Evolutionary conservation across 1,284 basidiomycete genomes (phyloP).

Genomic region (Porogramme epimiltina): DNA sequence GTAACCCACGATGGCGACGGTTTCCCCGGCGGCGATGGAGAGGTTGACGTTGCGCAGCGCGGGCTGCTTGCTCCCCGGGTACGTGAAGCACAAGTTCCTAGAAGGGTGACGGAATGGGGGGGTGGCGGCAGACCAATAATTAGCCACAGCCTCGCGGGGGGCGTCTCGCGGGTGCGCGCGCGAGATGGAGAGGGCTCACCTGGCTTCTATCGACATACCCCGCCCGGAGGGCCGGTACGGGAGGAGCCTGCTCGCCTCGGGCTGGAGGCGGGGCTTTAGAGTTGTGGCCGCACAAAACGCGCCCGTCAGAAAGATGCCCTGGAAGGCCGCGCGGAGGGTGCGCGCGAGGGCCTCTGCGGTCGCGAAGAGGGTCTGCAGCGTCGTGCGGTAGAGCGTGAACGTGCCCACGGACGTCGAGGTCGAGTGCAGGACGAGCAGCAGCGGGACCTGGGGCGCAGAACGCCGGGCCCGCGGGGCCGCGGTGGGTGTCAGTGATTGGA

Average conservation of each 20-base stretch:
- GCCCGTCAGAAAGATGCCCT: conserved; percentile 80
- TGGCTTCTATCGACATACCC: conserved; percentile 72
- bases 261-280: conserved; percentile 66
- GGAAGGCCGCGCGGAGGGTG: conserved; percentile 70
- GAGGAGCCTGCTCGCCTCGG: conserved; percentile 49
- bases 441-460: conserved; percentile 62
- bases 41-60: conserved; percentile 71
- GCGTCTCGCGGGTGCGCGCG: background rate
- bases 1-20: conserved; percentile 80
- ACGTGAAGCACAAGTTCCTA: conserved; percentile 74
- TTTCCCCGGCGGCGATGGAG: conserved; percentile 70
- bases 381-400: conserved; percentile 73
- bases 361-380: conserved; percentile 70
- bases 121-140: background rate
- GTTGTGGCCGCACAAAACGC: conserved; percentile 77
- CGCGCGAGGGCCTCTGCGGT: conserved; percentile 61
- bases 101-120: too few species aligned
- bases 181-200: conserved; percentile 39
- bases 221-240: conserved; percentile 46
- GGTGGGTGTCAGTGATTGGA: too few species aligned
- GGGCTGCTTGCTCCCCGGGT: conserved; percentile 68
- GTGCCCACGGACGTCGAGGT: conserved; percentile 77
- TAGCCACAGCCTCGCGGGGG: background rate
- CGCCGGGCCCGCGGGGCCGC: too few species aligned
- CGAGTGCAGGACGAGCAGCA: conserved; percentile 68